Evolutionary conservation across 2,329 filamentous ascomycete genomes (phyloP), one percentile per base, ranked within the genome.

Genomic region (Penicillium brevicompactum): DNA sequence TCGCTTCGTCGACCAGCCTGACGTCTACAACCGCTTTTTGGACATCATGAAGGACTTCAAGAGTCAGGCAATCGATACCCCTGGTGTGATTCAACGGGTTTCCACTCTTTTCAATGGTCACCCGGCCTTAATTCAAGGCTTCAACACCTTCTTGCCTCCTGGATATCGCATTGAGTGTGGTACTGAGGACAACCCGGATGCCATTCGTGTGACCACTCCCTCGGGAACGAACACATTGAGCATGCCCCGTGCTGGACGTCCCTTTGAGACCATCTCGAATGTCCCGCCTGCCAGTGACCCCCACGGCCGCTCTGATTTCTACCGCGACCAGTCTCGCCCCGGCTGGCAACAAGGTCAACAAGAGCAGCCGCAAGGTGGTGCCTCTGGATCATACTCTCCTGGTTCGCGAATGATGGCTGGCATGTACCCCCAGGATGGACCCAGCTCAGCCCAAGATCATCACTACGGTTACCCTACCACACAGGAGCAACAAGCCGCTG

Each of bases 31-130:
- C 69, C 84, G 90, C 37, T 97, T 99, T 67, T 78, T 99, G 44
- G 94, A 99, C 66, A 99, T 99, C 46, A 99, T 99, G 94, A 99
- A 99, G 70, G 94, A 99, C 67, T 99, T 99, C 74, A 99, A 99
- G 77, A 96, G 92, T 67, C 93, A 96, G 77, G 92, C 92, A 85
- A 99, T 99, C 67, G 94, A 99, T 71, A 99, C 94, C 0, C 94
- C 94, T 0, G 94, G 94, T 1, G 94, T 99, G 2, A 99, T 99
- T 64, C 95, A 96, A 67, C 87, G 94, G 46, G 94, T 99, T 27
- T 97, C 94, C 1, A 91, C 92, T 49, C 84, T 99, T 1, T 99
- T 99, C 70, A 92, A 93, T 21, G 94, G 94, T 2, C 93, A 99
- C 67, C 94, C 94, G 2, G 94, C 90, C 70, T 82, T 96, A 24